Base-by-base conservation (phyloP, 352 stramenopile genomes). In the Phytophthora colocasiae region DNA sequence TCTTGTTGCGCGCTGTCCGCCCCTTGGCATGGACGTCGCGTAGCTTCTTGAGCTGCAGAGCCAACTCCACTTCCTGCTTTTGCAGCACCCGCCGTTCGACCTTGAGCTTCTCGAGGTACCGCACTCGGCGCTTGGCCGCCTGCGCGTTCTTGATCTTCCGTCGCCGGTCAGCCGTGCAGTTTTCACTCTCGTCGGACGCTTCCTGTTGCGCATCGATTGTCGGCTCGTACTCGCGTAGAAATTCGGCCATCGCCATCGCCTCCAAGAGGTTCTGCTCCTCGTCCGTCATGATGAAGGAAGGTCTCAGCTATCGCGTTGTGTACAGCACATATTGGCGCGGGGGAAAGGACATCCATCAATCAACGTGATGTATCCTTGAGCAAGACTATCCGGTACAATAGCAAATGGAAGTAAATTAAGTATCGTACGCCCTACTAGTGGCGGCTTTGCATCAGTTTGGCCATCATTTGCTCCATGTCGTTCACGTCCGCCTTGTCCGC, bases 41-140 rank as follows among this genome's bases (percentile, higher is more conserved):
- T 4, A 66, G 36, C 15, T 52, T 48, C 10, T 71, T 60, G 19
- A 75, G 46, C 32, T 60, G 9, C 32, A 36, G 24, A 4, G 44
- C 26, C 56, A 71, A 29, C 26, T 71, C 62, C 11, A 54, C 26
- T 22, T 68, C 62, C 27, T 75, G 67, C 44, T 55, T 65, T 27
- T 54, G 31, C 12, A 71, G 62, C 31, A 51, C 47, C 50, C 52
- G 61, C 15, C 58, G 26, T 52, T 75, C 67, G 1, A 32, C 15
- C 41, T 71, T 71, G 8, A 63, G 55, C 19, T 71, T 71, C 41
- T 61, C 61, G 17, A 56, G 63, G 26, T 71, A 71, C 5, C 56
- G 55, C 32, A 62, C n/a, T 34, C 63, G 47, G 0, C 63, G 55
- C 14, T 56, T 71, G 36, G 55, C 63, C 8, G 63, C 63, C 48